Percentiles rank a stretch among this genome's conserved stretches.
These are phyloP conservation scores for Penicillium oxalicum DNA, from an alignment of 2,329 filamentous ascomycete species.

Conservation along the genomic window DNA sequence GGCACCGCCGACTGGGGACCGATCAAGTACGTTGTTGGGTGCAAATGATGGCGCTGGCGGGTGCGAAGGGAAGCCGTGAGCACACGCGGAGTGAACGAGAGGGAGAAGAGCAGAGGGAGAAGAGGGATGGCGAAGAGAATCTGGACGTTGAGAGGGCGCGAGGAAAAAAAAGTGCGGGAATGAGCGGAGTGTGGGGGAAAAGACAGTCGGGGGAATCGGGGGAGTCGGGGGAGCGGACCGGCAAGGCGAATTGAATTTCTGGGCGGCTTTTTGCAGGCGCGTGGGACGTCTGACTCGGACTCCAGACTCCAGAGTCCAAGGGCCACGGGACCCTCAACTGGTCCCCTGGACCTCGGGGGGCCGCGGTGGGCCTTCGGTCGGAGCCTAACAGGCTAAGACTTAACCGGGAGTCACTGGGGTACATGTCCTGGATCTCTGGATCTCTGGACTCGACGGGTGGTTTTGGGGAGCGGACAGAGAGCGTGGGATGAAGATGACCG, in stretches of 20 bases:
- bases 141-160: too few species aligned
- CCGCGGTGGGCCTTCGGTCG: too few species aligned
- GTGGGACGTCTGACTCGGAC: too few species aligned
- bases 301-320: too few species aligned
- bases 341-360: too few species aligned
- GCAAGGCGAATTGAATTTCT: conserved; percentile 17
- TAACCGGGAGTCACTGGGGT: too few species aligned
- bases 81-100: neutral
- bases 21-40: neutral
- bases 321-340: too few species aligned
- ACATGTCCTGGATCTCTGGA: too few species aligned
- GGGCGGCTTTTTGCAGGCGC: conserved; percentile 6
- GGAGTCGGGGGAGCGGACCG: conserved; percentile 30
- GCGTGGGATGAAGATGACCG: too few species aligned
- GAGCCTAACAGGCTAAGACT: too few species aligned
- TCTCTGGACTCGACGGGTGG: too few species aligned
- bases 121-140: neutral
- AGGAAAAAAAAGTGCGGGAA: conserved; percentile 16
- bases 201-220: conserved; percentile 4
- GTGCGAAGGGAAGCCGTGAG: neutral
- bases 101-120: conserved; percentile 4
- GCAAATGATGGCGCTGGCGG: neutral
- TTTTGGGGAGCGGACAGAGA: too few species aligned
- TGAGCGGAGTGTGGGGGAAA: conserved; percentile 34
- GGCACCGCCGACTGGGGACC: neutral